Evolutionary conservation across 495 filamentous ascomycete species (phyloP), one percentile per base, ranked within the genome.

Genomic region (Xylaria castorea): DNA sequence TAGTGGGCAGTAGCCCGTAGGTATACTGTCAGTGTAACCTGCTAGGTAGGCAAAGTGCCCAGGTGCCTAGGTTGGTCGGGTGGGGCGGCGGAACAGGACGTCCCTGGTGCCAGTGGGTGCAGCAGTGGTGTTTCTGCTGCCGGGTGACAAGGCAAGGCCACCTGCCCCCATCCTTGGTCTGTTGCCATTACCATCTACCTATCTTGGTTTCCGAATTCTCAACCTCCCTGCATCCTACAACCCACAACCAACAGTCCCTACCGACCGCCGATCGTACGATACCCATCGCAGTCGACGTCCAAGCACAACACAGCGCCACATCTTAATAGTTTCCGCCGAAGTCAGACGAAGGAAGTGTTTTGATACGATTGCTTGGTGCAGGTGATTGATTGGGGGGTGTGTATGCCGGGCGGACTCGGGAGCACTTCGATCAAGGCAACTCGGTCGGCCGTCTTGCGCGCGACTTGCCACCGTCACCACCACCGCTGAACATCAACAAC

Each of bases 61-160:
- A 51, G 50, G 22, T 11, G 46, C 36, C 36, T 50, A 22, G 20
- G 6, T 16, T 7, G 20, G 20, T 20, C 6, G 27, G 3, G 53
- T 57, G 53, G 53, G 53, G 53, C 53, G 22, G 53, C 66, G 50
- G 66, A 55, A 44, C 48, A 68, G 34, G 48, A 55, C n/a, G 66
- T 44, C 32, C 66, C 66, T 68, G 58, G 38, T 64, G 61, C 25
- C 36, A 42, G 60, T 61, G n/a, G 20, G 18, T 40, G 57, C 32
- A 20, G 32, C n/a, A n/a, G n/a, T 30, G 38, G 38, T 67, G 11
- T 53, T 57, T 16, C 48, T 64, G 38, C 46, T 61, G 57, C 46
- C 50, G 62, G 70, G 60, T 71, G 70, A 71, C 70, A 71, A 71
- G 70, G 48, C 70, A 65, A 71, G 70, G 50, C 70, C 70, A 61